These are phyloP conservation scores for Coccomyxa sp. DNA, from an alignment of 139 green algal species.

Conservation along the genomic window DNA sequence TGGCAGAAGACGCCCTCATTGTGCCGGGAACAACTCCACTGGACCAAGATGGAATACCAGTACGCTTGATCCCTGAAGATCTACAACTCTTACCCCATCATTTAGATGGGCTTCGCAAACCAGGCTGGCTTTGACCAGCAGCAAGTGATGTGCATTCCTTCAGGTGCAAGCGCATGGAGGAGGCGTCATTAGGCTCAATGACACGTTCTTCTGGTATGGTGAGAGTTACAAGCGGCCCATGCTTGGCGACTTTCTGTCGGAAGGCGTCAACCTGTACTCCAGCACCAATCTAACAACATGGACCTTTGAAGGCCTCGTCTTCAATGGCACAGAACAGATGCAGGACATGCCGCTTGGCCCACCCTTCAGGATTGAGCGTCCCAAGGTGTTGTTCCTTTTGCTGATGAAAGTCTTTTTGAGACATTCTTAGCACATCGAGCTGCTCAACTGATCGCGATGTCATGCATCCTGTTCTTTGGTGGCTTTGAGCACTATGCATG, in stretches of 20 bases:
- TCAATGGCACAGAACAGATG: conserved; percentile 3
- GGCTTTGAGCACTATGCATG: not conserved
- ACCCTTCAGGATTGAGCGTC: conserved; percentile 12
- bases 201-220: not conserved
- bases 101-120: not conserved
- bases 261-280: conserved; percentile 9
- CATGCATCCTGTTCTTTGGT: not conserved
- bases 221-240: not conserved
- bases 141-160: not conserved
- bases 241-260: not conserved
- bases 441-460: not conserved
- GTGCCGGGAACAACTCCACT: not conserved
- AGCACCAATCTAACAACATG: not conserved
- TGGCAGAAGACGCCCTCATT: not conserved
- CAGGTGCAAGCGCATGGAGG: conserved; percentile 15
- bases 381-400: not conserved
- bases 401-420: too few relatives aligned
- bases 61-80: not conserved
- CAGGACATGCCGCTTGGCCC: not conserved
- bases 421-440: too few relatives aligned
- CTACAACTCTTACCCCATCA: not conserved
- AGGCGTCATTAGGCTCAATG: not conserved
- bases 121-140: not conserved
- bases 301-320: conserved; percentile 5
- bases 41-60: not conserved